Base-by-base conservation (phyloP, 495 filamentous ascomycete species). In the Xylaria intraflava region DNA sequence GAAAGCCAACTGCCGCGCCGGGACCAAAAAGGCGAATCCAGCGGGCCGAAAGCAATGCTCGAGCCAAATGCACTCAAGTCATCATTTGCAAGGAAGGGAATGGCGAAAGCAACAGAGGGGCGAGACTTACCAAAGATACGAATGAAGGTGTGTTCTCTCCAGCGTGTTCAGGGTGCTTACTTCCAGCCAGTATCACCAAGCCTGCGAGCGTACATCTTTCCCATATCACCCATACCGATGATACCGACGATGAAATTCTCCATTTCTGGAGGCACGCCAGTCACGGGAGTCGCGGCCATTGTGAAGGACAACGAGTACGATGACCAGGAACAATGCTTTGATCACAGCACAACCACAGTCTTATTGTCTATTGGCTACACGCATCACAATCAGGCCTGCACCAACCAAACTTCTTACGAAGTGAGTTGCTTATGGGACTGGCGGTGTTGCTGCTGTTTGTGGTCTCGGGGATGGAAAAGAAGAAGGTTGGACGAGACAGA, bases 21-120 rank as follows among this genome's bases (percentile, higher is more conserved):
- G 64, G 61, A 24, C 56, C 61, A 60, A 60, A 70, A 76, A 60
- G 70, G 67, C 57, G 56, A 49, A 58, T 61, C 70, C 55, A 43
- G 55, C 52, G 49, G 47, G 59, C 66, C 63, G 67, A 77, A 70
- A 62, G 66, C 78, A 81, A 88, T 94, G 78, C 90, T 96, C 90
- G 88, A 96, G 90, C 90, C 90, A 96, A 96, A 96, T 96, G 90
- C 90, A 88, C 90, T 96, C 90, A 89, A 88, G 89, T 96, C 90
- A 96, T 95, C 90, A 92, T 90, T 65, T 67, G 54, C 63, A 53
- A 59, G 58, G 53, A 38, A 43, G 45, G 44, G 49, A 59, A 62
- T 29, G 44, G 54, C 39, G 53, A 65, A 61, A 58, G 63, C 60
- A 30, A 17, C 7, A 31, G 36, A 16, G 38, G 52, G 52, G 31